Conservation (phyloP, 495 filamentous ascomycete species). For the Podospora pseudopauciseta region DNA sequence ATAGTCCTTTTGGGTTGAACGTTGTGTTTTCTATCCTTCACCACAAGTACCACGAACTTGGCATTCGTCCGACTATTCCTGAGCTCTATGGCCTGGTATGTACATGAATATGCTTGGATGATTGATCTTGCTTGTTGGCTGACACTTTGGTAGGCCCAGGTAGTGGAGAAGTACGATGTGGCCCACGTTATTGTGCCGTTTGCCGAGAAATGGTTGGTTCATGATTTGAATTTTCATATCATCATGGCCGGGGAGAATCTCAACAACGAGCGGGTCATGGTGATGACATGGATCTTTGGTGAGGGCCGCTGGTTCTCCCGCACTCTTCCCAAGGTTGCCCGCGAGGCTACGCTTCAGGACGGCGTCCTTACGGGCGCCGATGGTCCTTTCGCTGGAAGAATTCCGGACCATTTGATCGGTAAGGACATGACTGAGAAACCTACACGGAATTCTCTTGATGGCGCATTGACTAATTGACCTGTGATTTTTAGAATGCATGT, state of each 20-base stretch:
- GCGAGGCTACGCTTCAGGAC: slow-evolving; percentile 15
- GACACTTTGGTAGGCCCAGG: slow-evolving; percentile 4
- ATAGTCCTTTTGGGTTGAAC: slow-evolving; percentile 18
- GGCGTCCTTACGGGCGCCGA: slow-evolving; percentile 12
- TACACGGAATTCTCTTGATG: not conserved
- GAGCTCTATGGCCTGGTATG: slow-evolving; percentile 18
- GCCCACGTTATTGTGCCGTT: slow-evolving; percentile 19
- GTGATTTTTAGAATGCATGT: slow-evolving; percentile 15
- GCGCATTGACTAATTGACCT: not conserved
- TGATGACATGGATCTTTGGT: slow-evolving; percentile 25
- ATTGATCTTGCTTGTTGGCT: not conserved
- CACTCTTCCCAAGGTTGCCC: slow-evolving; percentile 16
- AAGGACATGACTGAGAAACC: not conserved
- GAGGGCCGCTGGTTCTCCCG: slow-evolving; percentile 17
- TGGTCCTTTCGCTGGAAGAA: slow-evolving; percentile 16
- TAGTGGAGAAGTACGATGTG: slow-evolving; percentile 22
- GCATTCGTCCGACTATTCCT: slow-evolving; percentile 10
- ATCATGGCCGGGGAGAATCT: slow-evolving; percentile 4
- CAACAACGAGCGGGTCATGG: slow-evolving; percentile 23
- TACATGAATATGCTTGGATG: not conserved
- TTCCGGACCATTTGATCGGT: slow-evolving; percentile 20
- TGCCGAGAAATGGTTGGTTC: slow-evolving; percentile 20
- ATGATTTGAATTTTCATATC: slow-evolving; percentile 15
- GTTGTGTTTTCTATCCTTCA: slow-evolving; percentile 26
- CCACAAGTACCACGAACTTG: slow-evolving; percentile 27